Evolutionary conservation across 148 eudicot genomes (phyloP).

Genomic region (Euryodendron excelsum): DNA sequence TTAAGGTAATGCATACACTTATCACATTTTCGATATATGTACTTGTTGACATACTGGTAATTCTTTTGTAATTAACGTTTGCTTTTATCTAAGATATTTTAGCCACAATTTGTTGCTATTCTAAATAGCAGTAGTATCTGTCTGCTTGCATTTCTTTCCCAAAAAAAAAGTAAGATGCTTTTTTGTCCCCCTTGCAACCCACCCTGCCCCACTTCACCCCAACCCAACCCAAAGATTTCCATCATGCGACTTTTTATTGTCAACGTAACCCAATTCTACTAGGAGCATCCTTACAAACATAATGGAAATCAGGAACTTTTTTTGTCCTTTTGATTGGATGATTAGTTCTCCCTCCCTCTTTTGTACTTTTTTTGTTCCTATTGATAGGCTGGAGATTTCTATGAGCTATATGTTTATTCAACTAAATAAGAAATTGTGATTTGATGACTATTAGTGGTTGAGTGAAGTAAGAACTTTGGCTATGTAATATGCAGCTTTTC

Average conservation of each 20-base stretch:
- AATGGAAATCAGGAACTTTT: not conserved
- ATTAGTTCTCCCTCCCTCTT: not conserved
- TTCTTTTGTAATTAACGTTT: too few relatives aligned
- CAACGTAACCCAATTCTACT: too few relatives aligned
- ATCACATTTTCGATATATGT: not conserved
- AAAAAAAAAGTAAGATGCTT: too few relatives aligned
- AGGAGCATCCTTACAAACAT: not conserved
- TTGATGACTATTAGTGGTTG: not conserved
- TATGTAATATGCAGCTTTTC: slow-evolving; percentile 55
- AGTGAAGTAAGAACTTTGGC: not conserved
- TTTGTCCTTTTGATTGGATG: not conserved
- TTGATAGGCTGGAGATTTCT: not conserved
- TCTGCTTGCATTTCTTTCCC: not conserved
- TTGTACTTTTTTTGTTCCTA: not conserved
- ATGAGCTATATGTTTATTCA: not conserved
- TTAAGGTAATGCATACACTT: slow-evolving; percentile 55
- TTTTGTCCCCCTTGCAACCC: too few relatives aligned
- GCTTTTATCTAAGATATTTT: too few relatives aligned
- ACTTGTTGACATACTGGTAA: too few relatives aligned
- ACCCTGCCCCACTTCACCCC: too few relatives aligned
- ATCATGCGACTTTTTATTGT: too few relatives aligned
- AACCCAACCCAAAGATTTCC: too few relatives aligned
- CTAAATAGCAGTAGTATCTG: not conserved
- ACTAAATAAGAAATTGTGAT: not conserved
- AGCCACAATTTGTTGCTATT: too few relatives aligned